Evolutionary conservation across 2,329 filamentous ascomycete genomes (phyloP), one percentile per base, ranked within the genome.

Genomic region (Cordyceps fumosorosea): DNA sequence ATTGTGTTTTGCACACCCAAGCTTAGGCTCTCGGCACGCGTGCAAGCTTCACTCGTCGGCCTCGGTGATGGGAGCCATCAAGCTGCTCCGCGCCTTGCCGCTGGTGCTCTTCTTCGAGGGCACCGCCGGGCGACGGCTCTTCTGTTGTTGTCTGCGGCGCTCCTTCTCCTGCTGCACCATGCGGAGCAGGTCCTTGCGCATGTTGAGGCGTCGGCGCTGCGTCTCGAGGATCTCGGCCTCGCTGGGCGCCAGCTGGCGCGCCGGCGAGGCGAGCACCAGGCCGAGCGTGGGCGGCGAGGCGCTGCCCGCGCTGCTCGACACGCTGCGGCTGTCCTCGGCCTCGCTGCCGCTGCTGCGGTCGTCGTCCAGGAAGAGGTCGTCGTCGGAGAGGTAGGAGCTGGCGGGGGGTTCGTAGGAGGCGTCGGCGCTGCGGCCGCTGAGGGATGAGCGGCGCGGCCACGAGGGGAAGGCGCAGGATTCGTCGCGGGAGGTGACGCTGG

Each of bases 371-470:
- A 84, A 81, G 61, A 87, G 80, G 67, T 87, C 85, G 73, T 87
- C 85, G 75, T 88, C 85, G 48, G 84, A 85, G 65, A 87, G 77
- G 72, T 80, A 85, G 0, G 82, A 83, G 3, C 81, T 80, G 20
- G 82, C 79, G 63, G 79, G 78, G 53, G 65, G 56, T 66, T 77
- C 73, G 63, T 74, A 71, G 59, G 71, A 69, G 66, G 76, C 72
- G 63, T 73, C 72, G 60, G 70, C 69, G 66, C 75, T 71, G 60
- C 10, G 44, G 20, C 77, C 75, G 57, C 75, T 76, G 64, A 85
- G 78, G 45, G 81, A 83, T 18, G 78, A 75, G 48, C 83, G 77
- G 63, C 82, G 79, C 29, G 83, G 82, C 83, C 83, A 86, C 26
- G 81, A 84, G 32, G 83, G 83, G 66, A 80, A 85, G 29, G 83